Evolutionary conservation across 2,329 filamentous ascomycete genomes (phyloP).

Genomic region (Phaeosphaeria sp.): DNA sequence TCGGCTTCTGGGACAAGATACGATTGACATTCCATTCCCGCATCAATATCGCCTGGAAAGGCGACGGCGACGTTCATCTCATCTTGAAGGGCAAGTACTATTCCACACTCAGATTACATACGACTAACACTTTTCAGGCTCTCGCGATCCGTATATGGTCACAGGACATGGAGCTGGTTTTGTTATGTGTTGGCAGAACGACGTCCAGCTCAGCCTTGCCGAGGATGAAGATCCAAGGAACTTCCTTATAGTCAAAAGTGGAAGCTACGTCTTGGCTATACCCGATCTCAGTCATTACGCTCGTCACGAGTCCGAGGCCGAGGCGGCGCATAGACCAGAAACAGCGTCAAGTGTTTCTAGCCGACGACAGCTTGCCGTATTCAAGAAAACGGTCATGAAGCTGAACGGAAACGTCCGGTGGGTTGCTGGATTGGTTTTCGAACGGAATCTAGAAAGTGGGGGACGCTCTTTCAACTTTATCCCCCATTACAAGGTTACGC

Average conservation of each 20-base stretch:
- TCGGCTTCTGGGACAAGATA: conserved; percentile 99
- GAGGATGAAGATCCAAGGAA: conserved; percentile 85
- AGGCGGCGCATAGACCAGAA: conserved; percentile 62
- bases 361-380: conserved; percentile 76
- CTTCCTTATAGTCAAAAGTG: conserved; percentile 95
- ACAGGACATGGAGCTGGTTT: conserved; percentile 94
- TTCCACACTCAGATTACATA: not conserved
- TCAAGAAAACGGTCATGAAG: conserved; percentile 99
- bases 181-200: conserved; percentile 97
- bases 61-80: conserved; percentile 93
- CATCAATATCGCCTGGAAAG: conserved; percentile 88
- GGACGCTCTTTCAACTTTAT: conserved; percentile 84
- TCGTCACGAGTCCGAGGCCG: conserved; percentile 64
- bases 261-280: conserved; percentile 91
- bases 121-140: conserved; percentile 52
- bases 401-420: conserved; percentile 94
- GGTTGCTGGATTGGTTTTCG: conserved; percentile 90
- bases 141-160: conserved; percentile 90
- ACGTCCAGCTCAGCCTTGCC: conserved; percentile 87
- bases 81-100: conserved; percentile 76
- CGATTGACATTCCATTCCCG: conserved; percentile 92
- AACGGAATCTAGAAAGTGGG: conserved; percentile 76
- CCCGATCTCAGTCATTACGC: conserved; percentile 93
- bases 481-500: conserved; percentile 88
- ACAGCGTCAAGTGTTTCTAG: conserved; percentile 65